phyloP scores from a whole-genome alignment of 441 rosid species.

The Adansonia rubrostipa region DNA sequence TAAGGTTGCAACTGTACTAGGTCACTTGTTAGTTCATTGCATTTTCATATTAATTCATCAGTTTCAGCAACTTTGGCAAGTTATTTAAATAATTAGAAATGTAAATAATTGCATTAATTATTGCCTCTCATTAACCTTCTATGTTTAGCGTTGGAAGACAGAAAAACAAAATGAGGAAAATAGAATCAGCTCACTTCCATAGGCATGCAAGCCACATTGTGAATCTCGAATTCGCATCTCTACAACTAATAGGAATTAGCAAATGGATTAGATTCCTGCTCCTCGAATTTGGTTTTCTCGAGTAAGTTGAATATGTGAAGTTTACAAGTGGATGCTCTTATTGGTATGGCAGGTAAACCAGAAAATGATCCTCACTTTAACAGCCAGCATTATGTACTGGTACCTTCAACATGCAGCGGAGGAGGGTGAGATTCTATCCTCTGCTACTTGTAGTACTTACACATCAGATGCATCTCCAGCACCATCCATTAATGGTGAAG shows the following conservation, averaged over 20 bases:
- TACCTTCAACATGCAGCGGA: conserved; percentile 52
- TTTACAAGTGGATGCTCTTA: background rate
- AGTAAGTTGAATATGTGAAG: background rate
- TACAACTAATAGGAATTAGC: background rate
- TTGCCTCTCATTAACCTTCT: too few species aligned
- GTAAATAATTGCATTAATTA: background rate
- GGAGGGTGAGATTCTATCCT: conserved; percentile 31
- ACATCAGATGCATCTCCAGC: conserved; percentile 68
- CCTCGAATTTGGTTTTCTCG: background rate
- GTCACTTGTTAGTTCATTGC: background rate
- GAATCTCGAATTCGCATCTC: conserved; percentile 7
- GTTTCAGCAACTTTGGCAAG: background rate
- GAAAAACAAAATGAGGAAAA: too few species aligned
- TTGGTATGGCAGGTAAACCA: conserved; percentile 67
- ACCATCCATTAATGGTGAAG: conserved; percentile 74
- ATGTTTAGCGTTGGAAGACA: background rate
- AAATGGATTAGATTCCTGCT: background rate
- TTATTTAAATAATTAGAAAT: background rate
- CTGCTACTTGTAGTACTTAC: conserved; percentile 26
- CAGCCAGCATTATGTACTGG: conserved; percentile 81
- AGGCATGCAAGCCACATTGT: background rate
- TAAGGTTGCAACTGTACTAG: conserved; percentile 25
- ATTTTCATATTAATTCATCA: background rate
- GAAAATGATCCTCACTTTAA: conserved; percentile 68
- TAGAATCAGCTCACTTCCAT: background rate